phyloP scores from a whole-genome alignment of 164 flowering plant genomes.

The Annona squamosa region DNA sequence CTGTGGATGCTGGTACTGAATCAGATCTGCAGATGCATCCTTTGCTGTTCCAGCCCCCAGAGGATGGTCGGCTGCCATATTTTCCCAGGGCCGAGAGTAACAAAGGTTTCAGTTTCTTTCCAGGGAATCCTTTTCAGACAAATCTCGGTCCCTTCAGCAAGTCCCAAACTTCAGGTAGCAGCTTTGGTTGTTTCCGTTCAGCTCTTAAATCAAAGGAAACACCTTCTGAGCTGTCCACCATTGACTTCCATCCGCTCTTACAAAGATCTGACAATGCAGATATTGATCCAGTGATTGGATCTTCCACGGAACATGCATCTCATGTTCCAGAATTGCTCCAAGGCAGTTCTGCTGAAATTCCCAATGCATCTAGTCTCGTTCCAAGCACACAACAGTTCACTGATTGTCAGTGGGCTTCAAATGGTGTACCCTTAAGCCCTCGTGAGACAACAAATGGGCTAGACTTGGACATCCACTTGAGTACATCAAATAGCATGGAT shows the following conservation, averaged over 20 bases:
- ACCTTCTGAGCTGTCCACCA: constrained; percentile 25
- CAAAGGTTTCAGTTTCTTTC: constrained; percentile 43
- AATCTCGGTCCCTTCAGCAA: constrained; percentile 40
- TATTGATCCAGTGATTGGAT: constrained; percentile 13
- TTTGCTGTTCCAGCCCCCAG: constrained; percentile 60
- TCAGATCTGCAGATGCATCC: constrained; percentile 89
- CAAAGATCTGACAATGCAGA: constrained; percentile 42
- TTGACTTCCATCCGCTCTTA: constrained; percentile 88
- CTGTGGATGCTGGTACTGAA: constrained; percentile 36
- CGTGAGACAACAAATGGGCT: constrained; percentile 38
- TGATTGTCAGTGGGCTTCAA: constrained; percentile 8
- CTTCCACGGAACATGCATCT: constrained; percentile 11
- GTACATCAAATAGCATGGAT: constrained; percentile 38
- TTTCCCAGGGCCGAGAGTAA: constrained; percentile 29
- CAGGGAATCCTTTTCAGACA: constrained; percentile 48
- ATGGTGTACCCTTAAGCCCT: constrained; percentile 18
- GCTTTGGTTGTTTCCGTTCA: constrained; percentile 19
- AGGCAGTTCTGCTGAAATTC: constrained; percentile 17
- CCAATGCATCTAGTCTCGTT: constrained; percentile 16
- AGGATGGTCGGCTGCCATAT: constrained; percentile 43
- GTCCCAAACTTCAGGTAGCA: constrained; percentile 27
- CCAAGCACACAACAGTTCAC: constrained; percentile 11
- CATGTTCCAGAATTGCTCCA: constrained; percentile 19
- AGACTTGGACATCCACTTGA: constrained; percentile 72
- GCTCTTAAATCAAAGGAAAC: constrained; percentile 29